Evolutionary conservation across 208 protist species (phyloP).

Genomic region (Leishmania guyanensis): DNA sequence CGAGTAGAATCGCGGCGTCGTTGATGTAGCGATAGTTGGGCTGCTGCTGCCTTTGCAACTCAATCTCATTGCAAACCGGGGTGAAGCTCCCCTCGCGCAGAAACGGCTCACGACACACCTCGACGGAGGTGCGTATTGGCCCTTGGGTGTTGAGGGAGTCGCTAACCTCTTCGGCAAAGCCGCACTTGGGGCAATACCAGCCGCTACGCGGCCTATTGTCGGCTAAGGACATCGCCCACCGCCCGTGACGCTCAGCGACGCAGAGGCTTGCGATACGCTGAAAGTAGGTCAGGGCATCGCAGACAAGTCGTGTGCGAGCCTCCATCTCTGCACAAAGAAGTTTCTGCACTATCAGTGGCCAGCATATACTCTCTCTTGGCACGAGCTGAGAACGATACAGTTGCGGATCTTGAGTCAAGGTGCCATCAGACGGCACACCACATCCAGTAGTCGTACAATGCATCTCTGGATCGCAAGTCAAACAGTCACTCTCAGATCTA

Average conservation of each 20-base stretch:
- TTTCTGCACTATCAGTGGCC: conserved; percentile 16
- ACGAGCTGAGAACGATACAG: background rate
- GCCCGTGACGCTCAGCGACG: conserved; percentile 44
- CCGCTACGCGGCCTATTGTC: conserved; percentile 11
- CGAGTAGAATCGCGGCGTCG: conserved; percentile 23
- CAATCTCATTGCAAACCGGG: conserved; percentile 23
- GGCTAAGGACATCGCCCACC: conserved; percentile 51
- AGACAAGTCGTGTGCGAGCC: conserved; percentile 52
- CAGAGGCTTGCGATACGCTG: conserved; percentile 65
- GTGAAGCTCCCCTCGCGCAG: conserved; percentile 16
- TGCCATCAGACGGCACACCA: conserved; percentile 16
- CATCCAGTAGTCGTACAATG: background rate
- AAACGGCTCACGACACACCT: background rate
- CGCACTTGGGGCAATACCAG: conserved; percentile 10
- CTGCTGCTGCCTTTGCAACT: conserved; percentile 11
- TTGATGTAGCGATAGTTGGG: conserved; percentile 30
- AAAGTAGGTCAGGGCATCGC: conserved; percentile 72
- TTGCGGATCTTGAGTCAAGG: conserved; percentile 22
- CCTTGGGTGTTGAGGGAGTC: too few relatives aligned
- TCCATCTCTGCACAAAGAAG: conserved; percentile 65
- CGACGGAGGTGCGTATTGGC: background rate
- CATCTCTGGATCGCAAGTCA: background rate
- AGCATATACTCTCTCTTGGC: background rate
- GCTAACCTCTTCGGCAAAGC: background rate
- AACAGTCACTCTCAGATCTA: background rate